Evolutionary conservation across 345 rosid species (phyloP), one percentile per base, ranked within the genome.

Genomic region (Brassica carinata): DNA sequence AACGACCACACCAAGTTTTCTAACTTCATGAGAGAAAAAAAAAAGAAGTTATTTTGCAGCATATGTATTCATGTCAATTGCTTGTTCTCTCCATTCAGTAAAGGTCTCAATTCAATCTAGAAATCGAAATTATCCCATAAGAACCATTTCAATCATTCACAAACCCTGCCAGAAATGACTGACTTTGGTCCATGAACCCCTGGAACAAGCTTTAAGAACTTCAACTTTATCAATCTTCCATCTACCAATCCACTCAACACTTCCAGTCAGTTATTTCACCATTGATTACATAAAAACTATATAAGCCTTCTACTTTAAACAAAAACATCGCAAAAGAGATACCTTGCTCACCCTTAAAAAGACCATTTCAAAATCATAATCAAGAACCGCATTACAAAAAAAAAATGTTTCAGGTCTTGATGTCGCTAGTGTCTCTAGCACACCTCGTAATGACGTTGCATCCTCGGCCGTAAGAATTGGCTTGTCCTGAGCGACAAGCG

Each of bases 401-500:
- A 53, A 36, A 55, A 55, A 17, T 64, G 17, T 19, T 45, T 81
- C 86, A 88, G 33, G 72, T 73, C 15, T 80, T 86, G 82, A 70
- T 74, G 69, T 77, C 90, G 43, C n/a, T 77, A 77, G 80, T 81
- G 68, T 69, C 87, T 85, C 97, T 92, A 30, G 92, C 90, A 77
- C 97, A 96, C 81, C 99, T 86, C 26, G 97, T 90, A 74, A 89
- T 96, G 59, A 83, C 82, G 67, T 85, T 90, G 66, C 99, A 93
- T 10, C 99, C 97, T 74, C 96, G 82, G 58, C 29, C 73, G 69
- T 90, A 93, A 59, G 88, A 87, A 81, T 92, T 83, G 13, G 95
- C 96, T 43, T 83, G 86, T 7, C 87, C 87, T 27, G 85, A 87
- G 33, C 79, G 90, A 53, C 99, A 96, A 73, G 83, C 89, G 75